Base-by-base conservation (phyloP, 1,284 basidiomycete genomes). In the Chalciporus sp. region DNA sequence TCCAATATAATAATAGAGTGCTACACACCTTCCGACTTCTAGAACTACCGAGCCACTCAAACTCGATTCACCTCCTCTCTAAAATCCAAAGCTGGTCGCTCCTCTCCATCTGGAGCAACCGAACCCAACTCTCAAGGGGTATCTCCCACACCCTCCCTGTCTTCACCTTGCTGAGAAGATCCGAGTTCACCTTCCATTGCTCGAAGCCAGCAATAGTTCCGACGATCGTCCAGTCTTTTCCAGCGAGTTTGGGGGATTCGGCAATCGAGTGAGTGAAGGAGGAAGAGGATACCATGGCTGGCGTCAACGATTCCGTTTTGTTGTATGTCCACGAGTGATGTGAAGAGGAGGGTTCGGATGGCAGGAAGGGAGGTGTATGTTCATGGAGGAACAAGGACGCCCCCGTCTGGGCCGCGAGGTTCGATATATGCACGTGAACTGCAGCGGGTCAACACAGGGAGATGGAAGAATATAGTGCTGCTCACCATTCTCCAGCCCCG, bases 391-490 rank as follows among this genome's bases (percentile, higher is more conserved):
- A 97, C 43, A 95, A 83, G 0, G 92, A 92, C 4, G 93, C 91
- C 9, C 96, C 95, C 0, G 92, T 95, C 74, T 97, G 95, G 1
- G 92, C 88, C 1, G 92, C 88, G 28, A 91, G 80, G 59, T 94
- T 91, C 56, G 84, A 87, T 49, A 95, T 84, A 67, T 95, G 90
- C 2, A 92, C 79, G 55, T 86, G 81, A 42, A 82, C 82, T 77
- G 46, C 27, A 16, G 35, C 19, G 16, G 39, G 53, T 47, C 20
- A 52, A 52, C 28, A 53, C 45, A 4, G n/a, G 19, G 11, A 31
- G 26, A 20, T 31, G 44, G 42, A 3, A 33, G 11, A 8, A 37
- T 4, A 20, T 20, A 39, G 49, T 37, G 40, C 9, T 42, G 42
- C 69, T 62, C 56, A 76, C 78, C 70, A 42, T 71, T 57, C 43